Evolutionary conservation across 192 early-diverging fungal species (phyloP).

Genomic region (Backusella macrospora): DNA sequence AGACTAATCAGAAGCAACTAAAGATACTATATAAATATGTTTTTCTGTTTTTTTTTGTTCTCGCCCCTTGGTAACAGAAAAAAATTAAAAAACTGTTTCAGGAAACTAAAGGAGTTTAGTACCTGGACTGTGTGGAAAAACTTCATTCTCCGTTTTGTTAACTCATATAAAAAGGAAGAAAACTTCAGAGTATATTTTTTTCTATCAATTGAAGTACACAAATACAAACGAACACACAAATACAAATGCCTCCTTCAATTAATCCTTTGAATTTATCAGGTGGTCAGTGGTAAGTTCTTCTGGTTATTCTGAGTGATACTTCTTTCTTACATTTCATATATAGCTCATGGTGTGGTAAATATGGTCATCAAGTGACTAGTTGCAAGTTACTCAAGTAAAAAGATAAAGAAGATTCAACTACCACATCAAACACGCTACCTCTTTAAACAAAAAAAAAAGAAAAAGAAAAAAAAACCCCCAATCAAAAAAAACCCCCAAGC

Average conservation of each 20-base stretch:
- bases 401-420: not conserved
- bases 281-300: constrained; percentile 31
- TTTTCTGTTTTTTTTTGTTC: not conserved
- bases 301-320: not conserved
- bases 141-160: constrained; percentile 12
- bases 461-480: not conserved
- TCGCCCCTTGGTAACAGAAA: not conserved
- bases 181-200: not conserved
- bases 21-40: not conserved
- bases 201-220: not conserved
- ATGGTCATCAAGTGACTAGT: constrained; percentile 24
- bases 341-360: constrained; percentile 40
- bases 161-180: constrained; percentile 8
- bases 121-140: constrained; percentile 12
- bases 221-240: not conserved
- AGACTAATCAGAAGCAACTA: not conserved
- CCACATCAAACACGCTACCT: not conserved
- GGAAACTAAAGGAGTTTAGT: constrained; percentile 10
- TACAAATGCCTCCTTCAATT: constrained; percentile 7
- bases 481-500: not conserved
- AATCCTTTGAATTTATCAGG: constrained; percentile 35
- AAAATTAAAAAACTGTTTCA: not conserved
- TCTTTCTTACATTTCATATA: not conserved
- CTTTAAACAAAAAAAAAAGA: constrained; percentile 1
- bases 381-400: constrained; percentile 34